Evolutionary conservation across 2,329 filamentous ascomycete genomes (phyloP).

Genomic region (Dothiorella sarmentorum): DNA sequence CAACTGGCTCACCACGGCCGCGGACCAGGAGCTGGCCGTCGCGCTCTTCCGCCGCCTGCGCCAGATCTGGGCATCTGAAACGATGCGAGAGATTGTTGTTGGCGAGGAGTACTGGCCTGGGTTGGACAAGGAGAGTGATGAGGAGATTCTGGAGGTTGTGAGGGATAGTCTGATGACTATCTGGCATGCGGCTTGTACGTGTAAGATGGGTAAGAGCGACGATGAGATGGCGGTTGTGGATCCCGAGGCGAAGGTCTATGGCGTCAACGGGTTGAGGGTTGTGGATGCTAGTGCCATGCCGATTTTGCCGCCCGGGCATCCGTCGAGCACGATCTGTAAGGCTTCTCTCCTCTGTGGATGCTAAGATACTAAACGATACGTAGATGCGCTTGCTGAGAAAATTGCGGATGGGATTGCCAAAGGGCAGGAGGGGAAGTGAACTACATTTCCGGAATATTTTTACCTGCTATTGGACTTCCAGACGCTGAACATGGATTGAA

Average conservation of each 20-base stretch:
- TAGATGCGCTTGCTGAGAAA: conserved; percentile 19
- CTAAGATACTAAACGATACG: not conserved
- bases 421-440: no score
- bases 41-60: conserved; percentile 32
- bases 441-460: no score
- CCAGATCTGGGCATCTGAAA: conserved; percentile 25
- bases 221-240: conserved; percentile 38
- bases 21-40: conserved; percentile 33
- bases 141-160: conserved; percentile 26
- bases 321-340: not conserved
- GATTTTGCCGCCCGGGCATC: conserved; percentile 32
- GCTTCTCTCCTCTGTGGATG: not conserved
- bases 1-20: conserved; percentile 33
- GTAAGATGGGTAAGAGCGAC: conserved; percentile 36
- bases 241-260: conserved; percentile 35
- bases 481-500: no score
- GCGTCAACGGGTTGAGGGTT: conserved; percentile 37
- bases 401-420: conserved; percentile 18
- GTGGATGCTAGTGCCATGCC: conserved; percentile 36
- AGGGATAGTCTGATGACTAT: conserved; percentile 27
- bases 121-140: conserved; percentile 27
- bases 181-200: conserved; percentile 38
- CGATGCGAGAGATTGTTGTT: conserved; percentile 25
- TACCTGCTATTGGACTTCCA: no score
- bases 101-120: conserved; percentile 29